Base-by-base conservation (phyloP, 106 monocot genomes). In the Amphibolis antarctica region DNA sequence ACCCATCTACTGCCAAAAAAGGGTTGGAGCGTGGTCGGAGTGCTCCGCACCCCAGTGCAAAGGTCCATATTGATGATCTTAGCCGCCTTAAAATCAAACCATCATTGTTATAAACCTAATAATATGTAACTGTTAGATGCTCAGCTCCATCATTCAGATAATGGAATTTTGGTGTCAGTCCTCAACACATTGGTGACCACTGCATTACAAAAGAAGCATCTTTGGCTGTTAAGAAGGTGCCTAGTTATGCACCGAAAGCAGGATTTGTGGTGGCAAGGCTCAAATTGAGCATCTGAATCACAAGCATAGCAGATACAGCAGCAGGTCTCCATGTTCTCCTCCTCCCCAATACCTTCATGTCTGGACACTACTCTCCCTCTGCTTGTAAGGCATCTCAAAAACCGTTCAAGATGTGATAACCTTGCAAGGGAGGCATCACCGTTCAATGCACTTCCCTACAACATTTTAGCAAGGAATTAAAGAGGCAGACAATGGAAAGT, bases 131-230 rank as follows among this genome's bases (percentile, higher is more conserved):
- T 20, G 1, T 55, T 42, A 18, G 12, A 26, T 28, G 3, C n/a
- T 31, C 26, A 29, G 19, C 17, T 44, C 10, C 10, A 25, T 44
- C 18, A 7, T 20, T 70, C 71, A 4, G 10, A 22, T 53, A 18
- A 23, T 11, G 25, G 42, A 14, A 36, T 12, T 61, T 31, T 48
- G 23, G 9, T 53, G 25, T 59, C 59, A 0, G 71, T 14, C 70
- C 42, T 73, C 51, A 77, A 61, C n/a, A 87, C 85, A 30, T 82
- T 47, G 3, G 77, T 73, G 57, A 98, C 86, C 3, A 74, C 70
- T 13, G 98, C 82, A 71, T 98, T 98, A 67, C 98, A 98, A 55
- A 98, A 98, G 82, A 98, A 98, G 64, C 98, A 98, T 61, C 90
- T 73, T 9, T 87, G 81, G 52, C 82, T 77, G 27, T 98, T 98